phyloP scores from a whole-genome alignment of 1,284 basidiomycete species.

The Xerocomus amazonicus region DNA sequence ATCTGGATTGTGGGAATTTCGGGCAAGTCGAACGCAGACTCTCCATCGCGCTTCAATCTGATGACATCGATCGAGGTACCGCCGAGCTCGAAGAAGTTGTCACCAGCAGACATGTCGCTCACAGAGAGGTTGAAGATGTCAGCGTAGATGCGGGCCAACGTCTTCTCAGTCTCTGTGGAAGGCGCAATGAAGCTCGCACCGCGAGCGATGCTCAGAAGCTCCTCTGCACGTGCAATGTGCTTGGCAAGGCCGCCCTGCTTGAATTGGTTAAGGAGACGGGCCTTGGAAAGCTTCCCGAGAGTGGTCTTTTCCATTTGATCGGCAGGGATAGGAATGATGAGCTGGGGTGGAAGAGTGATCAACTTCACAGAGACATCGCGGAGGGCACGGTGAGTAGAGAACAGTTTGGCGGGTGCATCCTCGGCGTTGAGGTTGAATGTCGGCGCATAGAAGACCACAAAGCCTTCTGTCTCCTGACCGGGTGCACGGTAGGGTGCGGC shows the following conservation, averaged over 20 bases:
- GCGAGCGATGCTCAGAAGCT: slow-evolving; percentile 27
- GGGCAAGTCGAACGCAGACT: slow-evolving; percentile 32
- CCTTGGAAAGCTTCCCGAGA: slow-evolving; percentile 32
- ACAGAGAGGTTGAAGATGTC: slow-evolving; percentile 24
- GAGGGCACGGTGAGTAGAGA: slow-evolving; percentile 18
- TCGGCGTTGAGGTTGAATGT: slow-evolving; percentile 23
- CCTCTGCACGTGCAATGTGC: slow-evolving; percentile 29
- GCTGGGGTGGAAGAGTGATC: slow-evolving; percentile 25
- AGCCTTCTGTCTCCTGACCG: slow-evolving; percentile 32
- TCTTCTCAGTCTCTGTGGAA: slow-evolving; percentile 29
- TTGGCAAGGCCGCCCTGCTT: slow-evolving; percentile 30
- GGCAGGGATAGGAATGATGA: slow-evolving; percentile 29
- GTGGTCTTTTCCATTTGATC: slow-evolving; percentile 34
- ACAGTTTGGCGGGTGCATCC: slow-evolving; percentile 17
- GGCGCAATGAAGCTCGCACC: slow-evolving; percentile 23
- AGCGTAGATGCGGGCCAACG: slow-evolving; percentile 26
- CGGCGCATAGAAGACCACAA: slow-evolving; percentile 32
- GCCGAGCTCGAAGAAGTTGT: slow-evolving; percentile 35
- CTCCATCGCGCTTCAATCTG: slow-evolving; percentile 34
- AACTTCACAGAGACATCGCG: slow-evolving; percentile 22
- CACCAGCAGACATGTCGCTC: slow-evolving; percentile 25
- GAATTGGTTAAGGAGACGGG: slow-evolving; percentile 28
- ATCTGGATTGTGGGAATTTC: slow-evolving; percentile 43
- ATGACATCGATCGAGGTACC: slow-evolving; percentile 34
- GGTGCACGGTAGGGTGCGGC: slow-evolving; percentile 36